Evolutionary conservation across 495 filamentous ascomycete genomes (phyloP).

Genomic region (Wilcoxina mikolae): DNA sequence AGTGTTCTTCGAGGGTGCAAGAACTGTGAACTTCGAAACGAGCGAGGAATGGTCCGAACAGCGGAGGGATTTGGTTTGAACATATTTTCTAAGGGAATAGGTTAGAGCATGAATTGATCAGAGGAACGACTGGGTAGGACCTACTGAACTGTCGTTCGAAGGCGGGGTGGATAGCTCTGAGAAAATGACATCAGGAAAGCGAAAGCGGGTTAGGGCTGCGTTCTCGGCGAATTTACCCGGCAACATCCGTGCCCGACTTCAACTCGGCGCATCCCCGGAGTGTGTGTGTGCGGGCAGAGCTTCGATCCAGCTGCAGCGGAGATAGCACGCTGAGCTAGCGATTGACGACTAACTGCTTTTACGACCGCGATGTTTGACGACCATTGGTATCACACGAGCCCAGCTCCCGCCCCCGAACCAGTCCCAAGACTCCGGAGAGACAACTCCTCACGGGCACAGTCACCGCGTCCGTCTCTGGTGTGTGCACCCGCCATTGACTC

Average conservation of each 20-base stretch:
- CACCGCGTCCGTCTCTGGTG: conserved; percentile 22
- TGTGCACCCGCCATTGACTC: conserved; percentile 10
- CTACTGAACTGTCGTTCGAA: not conserved
- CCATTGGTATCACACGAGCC: conserved; percentile 26
- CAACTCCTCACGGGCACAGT: conserved; percentile 23
- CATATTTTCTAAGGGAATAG: conserved; percentile 10
- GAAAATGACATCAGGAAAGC: not conserved
- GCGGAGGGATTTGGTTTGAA: conserved; percentile 13
- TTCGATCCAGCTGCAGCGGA: too few species aligned
- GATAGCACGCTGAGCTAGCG: too few species aligned
- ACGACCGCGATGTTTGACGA: conserved; percentile 25
- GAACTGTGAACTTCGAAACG: conserved; percentile 6
- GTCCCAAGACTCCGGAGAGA: conserved; percentile 13
- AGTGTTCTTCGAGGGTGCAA: not conserved
- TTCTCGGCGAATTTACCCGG: not conserved
- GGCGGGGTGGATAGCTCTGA: not conserved
- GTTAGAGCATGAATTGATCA: not conserved
- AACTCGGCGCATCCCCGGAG: too few species aligned
- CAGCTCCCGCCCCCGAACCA: conserved; percentile 15
- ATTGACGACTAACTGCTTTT: not conserved
- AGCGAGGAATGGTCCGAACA: conserved; percentile 12
- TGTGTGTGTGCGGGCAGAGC: too few species aligned
- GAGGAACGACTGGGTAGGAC: not conserved
- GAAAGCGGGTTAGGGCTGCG: not conserved
- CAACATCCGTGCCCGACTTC: not conserved